Conservation (phyloP, 805 yeast genomes). For the Kazachstania taianensis region DNA sequence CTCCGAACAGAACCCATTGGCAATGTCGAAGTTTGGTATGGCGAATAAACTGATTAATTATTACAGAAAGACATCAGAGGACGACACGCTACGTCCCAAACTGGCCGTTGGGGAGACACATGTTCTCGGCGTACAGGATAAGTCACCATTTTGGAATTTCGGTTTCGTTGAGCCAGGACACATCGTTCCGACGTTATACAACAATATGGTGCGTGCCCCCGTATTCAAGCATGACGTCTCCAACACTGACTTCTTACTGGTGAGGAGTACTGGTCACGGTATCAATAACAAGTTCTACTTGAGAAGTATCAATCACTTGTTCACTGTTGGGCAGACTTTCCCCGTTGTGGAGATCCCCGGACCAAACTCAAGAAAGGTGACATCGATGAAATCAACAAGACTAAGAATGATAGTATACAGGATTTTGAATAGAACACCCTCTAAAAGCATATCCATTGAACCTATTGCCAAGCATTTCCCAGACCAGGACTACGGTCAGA, state of each 20-base stretch:
- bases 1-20: conserved; percentile 78
- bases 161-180: conserved; percentile 94
- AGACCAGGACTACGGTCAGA: conserved; percentile 95
- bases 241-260: conserved; percentile 69
- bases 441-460: conserved; percentile 67
- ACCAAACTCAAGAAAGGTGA: conserved; percentile 92
- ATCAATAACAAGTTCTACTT: conserved; percentile 57
- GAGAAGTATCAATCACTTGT: conserved; percentile 58
- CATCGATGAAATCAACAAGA: conserved; percentile 84
- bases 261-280: conserved; percentile 77
- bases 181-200: conserved; percentile 86
- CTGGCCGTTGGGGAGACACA: conserved; percentile 87
- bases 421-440: conserved; percentile 64
- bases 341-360: conserved; percentile 96
- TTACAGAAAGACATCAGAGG: conserved; percentile 72
- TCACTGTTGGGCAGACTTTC: conserved; percentile 83
- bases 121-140: conserved; percentile 90
- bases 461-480: conserved; percentile 92
- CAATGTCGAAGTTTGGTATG: conserved; percentile 88
- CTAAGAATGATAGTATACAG: conserved; percentile 89
- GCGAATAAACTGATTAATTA: conserved; percentile 88
- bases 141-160: conserved; percentile 97
- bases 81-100: conserved; percentile 80
- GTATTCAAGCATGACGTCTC: conserved; percentile 75
- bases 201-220: conserved; percentile 87